Percentiles rank a stretch among this genome's conserved stretches.
These are phyloP conservation scores for Solanum acaule DNA, from an alignment of 257 asterid species.

Conservation along the genomic window DNA sequence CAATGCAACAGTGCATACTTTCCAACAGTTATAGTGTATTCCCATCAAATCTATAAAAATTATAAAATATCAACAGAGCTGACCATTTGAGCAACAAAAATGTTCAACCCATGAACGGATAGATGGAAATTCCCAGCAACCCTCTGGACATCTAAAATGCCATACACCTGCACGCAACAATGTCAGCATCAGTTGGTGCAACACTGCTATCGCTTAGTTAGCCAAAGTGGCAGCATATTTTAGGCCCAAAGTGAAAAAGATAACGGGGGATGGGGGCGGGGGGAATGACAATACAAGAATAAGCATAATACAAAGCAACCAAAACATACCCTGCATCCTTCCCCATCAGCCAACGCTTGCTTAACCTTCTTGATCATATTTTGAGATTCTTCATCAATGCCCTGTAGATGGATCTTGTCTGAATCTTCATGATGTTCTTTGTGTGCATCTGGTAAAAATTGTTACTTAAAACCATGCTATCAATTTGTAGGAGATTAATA, in stretches of 20 bases:
- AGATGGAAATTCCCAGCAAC: slow-evolving; percentile 99
- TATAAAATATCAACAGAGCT: slow-evolving; percentile 13
- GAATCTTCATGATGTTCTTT: slow-evolving; percentile 61
- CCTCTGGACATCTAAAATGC: slow-evolving; percentile 89
- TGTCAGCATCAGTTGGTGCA: background rate
- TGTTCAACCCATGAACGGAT: slow-evolving; percentile 87
- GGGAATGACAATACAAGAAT: background rate
- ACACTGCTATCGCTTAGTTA: background rate
- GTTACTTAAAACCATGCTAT: background rate
- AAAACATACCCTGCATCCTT: slow-evolving; percentile 89
- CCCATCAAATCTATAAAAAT: background rate
- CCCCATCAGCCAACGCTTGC: slow-evolving; percentile 72
- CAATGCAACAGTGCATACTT: background rate
- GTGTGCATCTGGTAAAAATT: slow-evolving; percentile 44
- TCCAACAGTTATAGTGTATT: background rate
- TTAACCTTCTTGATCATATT: slow-evolving; percentile 72
- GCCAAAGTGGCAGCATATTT: background rate
- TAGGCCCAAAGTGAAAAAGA: slow-evolving; percentile 6
- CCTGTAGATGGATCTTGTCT: slow-evolving; percentile 38
- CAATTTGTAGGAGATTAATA: background rate
- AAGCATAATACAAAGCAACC: background rate
- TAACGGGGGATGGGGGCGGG: background rate
- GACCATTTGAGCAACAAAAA: slow-evolving; percentile 94
- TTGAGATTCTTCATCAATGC: slow-evolving; percentile 78
- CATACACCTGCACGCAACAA: slow-evolving; percentile 62